Evolutionary conservation across 495 filamentous ascomycete species (phyloP), one percentile per base, ranked within the genome.

Genomic region (Podospora fimiseda): DNA sequence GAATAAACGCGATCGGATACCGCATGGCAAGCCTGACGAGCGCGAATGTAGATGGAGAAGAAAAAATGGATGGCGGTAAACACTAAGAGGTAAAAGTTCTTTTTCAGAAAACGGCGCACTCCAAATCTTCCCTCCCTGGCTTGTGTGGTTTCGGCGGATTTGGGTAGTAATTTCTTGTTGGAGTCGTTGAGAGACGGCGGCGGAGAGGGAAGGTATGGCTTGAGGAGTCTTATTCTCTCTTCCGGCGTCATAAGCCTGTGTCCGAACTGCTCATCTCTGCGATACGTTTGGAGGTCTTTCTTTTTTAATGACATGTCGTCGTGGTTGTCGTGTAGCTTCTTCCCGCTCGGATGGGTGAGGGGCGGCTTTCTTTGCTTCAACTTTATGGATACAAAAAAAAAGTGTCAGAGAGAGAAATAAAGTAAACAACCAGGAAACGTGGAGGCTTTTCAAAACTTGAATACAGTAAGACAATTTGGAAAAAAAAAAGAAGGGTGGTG

Each of bases 41-140:
- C 68, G 27, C 89, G 88, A 43, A 95, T 80, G 61, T 93, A 90
- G 58, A 96, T 74, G 1, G 85, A 87, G 72, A 96, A 96, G 63
- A 95, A 62, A 44, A 83, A 72, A 60, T 96, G 89, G 47, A 94
- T 80, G 37, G 88, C 50, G 42, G 78, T 75, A 68, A 86, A 94
- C 48, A 88, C 67, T 15, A 92, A 60, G 16, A 81, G 61, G 67
- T 95, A 79, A 33, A 92, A 59, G 57, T 85, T 80, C 3, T 71
- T 77, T 51, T 72, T 80, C 33, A 94, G 53, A 58, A 91, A 87
- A 18, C 79, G 80, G 54, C 86, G 80, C 19, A 92, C 72, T 19
- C 86, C 74, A 40, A 81, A 56, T 41, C 70, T 64, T 24, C 67
- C 66, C 44, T 60, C 60, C n/a, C 62, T 56, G 36, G 65, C 59